phyloP scores from a whole-genome alignment of 768 basidiomycete genomes.

The Serendipita sp. region DNA sequence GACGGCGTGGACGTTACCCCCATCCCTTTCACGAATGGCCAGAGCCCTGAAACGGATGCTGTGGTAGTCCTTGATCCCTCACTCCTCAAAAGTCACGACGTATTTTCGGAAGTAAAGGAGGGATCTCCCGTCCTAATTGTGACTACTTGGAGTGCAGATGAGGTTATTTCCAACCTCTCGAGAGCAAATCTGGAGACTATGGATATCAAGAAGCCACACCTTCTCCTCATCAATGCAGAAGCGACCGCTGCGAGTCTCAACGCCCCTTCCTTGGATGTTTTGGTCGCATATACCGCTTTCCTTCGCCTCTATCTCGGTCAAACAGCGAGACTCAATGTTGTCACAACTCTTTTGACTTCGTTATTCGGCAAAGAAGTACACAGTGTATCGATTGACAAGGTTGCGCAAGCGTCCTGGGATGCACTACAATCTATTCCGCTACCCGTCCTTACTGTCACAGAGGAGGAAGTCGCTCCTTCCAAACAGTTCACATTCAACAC shows the following conservation, averaged over 20 bases:
- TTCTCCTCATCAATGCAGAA: slow-evolving; percentile 48
- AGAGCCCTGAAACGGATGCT: slow-evolving; percentile 44
- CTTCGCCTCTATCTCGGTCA: slow-evolving; percentile 67
- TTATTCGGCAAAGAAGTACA: slow-evolving; percentile 32
- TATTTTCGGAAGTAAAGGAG: slow-evolving; percentile 49
- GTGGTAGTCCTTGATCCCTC: slow-evolving; percentile 57
- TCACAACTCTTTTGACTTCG: slow-evolving; percentile 36
- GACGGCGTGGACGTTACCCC: slow-evolving; percentile 30
- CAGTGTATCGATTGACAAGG: slow-evolving; percentile 25
- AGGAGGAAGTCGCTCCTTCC: slow-evolving; percentile 20
- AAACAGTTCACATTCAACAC: slow-evolving; percentile 60
- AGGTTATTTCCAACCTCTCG: slow-evolving; percentile 55
- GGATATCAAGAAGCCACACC: slow-evolving; percentile 34
- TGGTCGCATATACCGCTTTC: slow-evolving; percentile 65
- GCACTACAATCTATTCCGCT: slow-evolving; percentile 44
- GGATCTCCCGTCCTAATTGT: slow-evolving; percentile 58
- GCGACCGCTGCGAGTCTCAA: slow-evolving; percentile 30
- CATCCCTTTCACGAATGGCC: slow-evolving; percentile 29
- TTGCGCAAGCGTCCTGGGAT: slow-evolving; percentile 39
- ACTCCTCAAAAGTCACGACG: slow-evolving; percentile 62
- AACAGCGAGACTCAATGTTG: slow-evolving; percentile 35
- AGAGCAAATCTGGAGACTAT: slow-evolving; percentile 32
- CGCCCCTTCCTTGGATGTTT: slow-evolving; percentile 25
- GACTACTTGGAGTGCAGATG: slow-evolving; percentile 60
- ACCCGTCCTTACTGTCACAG: slow-evolving; percentile 22